Base-by-base conservation (phyloP, 176 grass and related monocot species). In the Hordeum marinum region DNA sequence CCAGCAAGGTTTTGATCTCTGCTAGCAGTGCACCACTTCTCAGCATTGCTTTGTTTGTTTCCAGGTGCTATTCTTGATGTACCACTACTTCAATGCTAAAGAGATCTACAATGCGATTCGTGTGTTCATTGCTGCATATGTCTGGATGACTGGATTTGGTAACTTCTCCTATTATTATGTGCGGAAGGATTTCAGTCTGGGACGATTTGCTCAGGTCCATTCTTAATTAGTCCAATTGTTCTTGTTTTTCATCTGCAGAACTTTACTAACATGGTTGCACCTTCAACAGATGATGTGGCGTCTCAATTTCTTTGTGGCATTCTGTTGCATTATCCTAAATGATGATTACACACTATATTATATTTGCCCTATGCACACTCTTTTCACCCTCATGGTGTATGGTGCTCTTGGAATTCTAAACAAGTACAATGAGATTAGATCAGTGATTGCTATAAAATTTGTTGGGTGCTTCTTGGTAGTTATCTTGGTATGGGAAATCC, bases 121-220 rank as follows among this genome's bases (percentile, higher is more conserved):
- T 80, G 81, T 99, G 61, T 99, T 99, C 67, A 99, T 99, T 80
- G 93, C 96, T 87, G 93, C 96, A 82, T 99, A 99, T 89, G 96
- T 99, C 60, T 99, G 96, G 96, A 99, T 99, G 96, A 99, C 96
- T 82, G 96, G 96, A 43, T 99, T 99, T 89, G 96, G 96, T 50
- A 99, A 99, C 84, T 99, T 99, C 72, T 99, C 96, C 48, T 99
- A 99, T 89, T 99, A 99, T 89, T 99, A 99, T 87, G 68, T 99
- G 42, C 70, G 96, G 41, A 99, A 99, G 83, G 93, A 99, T 92
- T 99, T 99, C 75, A 99, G 93, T 79, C 75, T 96, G 41, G 75
- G 86, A 80, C 90, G 96, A 89, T 99, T 99, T 89, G 96, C 91
- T 89, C 93, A 99, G 93, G 96, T 99, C 31, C 43, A 81, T 82